These are phyloP conservation scores for Backusella psychrophila DNA, from an alignment of 192 early-diverging fungal genomes.

Conservation along the genomic window DNA sequence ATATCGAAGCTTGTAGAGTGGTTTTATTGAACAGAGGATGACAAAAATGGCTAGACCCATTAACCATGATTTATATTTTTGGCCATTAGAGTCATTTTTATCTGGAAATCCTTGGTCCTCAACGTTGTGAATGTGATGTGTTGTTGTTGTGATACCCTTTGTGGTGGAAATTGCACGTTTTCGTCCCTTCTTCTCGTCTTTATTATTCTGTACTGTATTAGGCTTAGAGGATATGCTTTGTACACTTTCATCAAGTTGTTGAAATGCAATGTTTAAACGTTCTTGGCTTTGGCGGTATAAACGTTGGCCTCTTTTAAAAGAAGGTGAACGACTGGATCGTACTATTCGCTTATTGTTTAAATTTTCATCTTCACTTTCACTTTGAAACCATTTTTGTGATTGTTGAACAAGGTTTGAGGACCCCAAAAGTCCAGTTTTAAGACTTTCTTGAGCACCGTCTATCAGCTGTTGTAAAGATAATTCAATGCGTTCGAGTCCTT, in stretches of 20 bases:
- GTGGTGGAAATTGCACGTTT: neutral
- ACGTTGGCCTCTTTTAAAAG: neutral
- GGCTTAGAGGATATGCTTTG: neutral
- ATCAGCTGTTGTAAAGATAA: constrained; percentile 7
- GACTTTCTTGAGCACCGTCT: constrained; percentile 9
- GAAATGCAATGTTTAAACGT: neutral
- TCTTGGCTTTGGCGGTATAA: constrained; percentile 1
- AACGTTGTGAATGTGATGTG: neutral
- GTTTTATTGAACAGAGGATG: neutral
- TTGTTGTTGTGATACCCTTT: neutral
- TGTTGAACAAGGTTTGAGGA: neutral
- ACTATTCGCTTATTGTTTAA: neutral
- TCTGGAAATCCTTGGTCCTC: neutral
- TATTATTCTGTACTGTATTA: neutral
- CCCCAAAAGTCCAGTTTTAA: neutral
- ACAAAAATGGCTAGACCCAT: neutral
- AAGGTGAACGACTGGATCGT: neutral
- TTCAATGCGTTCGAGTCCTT: neutral
- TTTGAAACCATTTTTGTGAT: neutral
- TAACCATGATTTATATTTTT: constrained; percentile 1
- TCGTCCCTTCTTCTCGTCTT: neutral
- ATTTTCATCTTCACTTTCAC: neutral
- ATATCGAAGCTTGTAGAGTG: neutral
- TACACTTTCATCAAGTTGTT: constrained; percentile 6
- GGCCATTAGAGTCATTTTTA: neutral